These are phyloP conservation scores for Pneumocystis carinii DNA, from an alignment of 1,139 yeast genomes.

Conservation along the genomic window DNA sequence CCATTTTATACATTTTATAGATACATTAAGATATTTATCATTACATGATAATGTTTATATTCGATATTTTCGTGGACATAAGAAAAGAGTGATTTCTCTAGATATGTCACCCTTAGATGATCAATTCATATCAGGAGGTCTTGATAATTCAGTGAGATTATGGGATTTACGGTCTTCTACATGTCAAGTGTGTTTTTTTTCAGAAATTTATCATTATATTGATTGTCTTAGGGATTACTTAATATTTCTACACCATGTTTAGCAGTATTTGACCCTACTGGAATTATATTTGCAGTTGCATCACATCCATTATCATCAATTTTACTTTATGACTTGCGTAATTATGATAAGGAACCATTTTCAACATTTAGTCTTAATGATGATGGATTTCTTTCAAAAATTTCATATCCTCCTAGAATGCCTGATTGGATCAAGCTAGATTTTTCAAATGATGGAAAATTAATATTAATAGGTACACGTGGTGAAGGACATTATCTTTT, in stretches of 20 bases:
- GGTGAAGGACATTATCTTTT: slow-evolving; percentile 40
- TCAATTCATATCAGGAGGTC: slow-evolving; percentile 49
- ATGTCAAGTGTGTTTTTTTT: slow-evolving; percentile 15
- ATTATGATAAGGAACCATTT: slow-evolving; percentile 44
- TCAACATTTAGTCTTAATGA: slow-evolving; percentile 21
- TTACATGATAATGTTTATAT: slow-evolving; percentile 65
- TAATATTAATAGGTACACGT: slow-evolving; percentile 50
- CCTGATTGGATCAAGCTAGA: slow-evolving; percentile 50
- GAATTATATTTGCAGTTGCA: slow-evolving; percentile 64
- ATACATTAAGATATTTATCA: slow-evolving; percentile 46
- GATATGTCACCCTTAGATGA: slow-evolving; percentile 66
- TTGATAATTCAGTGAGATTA: slow-evolving; percentile 64
- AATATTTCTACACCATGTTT: slow-evolving; percentile 43
- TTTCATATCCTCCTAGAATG: slow-evolving; percentile 19
- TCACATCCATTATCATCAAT: slow-evolving; percentile 34
- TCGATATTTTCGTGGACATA: slow-evolving; percentile 79
- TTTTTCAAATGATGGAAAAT: slow-evolving; percentile 70
- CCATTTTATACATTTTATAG: slow-evolving; percentile 7
- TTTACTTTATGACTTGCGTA: slow-evolving; percentile 45
- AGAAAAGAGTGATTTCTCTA: slow-evolving; percentile 51
- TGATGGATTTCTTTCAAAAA: slow-evolving; percentile 16
- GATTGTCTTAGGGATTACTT: slow-evolving; percentile 37
- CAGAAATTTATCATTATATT: neutral
- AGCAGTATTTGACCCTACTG: slow-evolving; percentile 68
- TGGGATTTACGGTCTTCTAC: slow-evolving; percentile 62